Evolutionary conservation across 352 stramenopile species (phyloP).

Genomic region (Globisporangium solare): DNA sequence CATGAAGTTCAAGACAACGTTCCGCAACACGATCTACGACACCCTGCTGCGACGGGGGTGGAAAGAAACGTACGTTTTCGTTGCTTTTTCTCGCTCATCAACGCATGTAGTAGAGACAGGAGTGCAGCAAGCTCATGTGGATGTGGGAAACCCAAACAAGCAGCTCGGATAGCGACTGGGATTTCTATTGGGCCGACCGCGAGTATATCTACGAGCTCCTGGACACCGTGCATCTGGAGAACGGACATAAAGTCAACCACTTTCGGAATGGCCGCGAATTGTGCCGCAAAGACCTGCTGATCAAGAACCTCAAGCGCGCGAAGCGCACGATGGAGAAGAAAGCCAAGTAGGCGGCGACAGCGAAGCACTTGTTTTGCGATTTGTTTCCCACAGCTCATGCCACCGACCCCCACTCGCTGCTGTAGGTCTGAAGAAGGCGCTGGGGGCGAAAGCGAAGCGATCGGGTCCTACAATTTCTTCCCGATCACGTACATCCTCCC

Average conservation of each 20-base stretch:
- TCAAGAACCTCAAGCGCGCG: slow-evolving; percentile 93
- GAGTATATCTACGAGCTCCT: slow-evolving; percentile 91
- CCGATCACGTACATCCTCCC: slow-evolving; percentile 93
- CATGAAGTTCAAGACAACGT: slow-evolving; percentile 88
- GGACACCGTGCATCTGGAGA: slow-evolving; percentile 84
- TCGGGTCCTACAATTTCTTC: slow-evolving; percentile 88
- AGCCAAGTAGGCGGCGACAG: slow-evolving; percentile 36
- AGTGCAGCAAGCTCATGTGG: too few species aligned
- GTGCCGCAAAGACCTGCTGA: slow-evolving; percentile 92
- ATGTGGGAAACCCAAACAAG: too few species aligned
- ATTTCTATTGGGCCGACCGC: slow-evolving; percentile 88
- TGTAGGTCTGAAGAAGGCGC: slow-evolving; percentile 39
- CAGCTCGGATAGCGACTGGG: slow-evolving; percentile 76
- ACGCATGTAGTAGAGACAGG: not conserved
- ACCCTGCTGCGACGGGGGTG: slow-evolving; percentile 84
- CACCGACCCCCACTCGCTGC: not conserved
- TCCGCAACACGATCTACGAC: slow-evolving; percentile 92
- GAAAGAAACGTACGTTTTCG: slow-evolving; percentile 66
- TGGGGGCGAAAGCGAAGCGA: slow-evolving; percentile 15
- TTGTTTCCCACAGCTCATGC: too few species aligned
- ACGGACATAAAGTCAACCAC: slow-evolving; percentile 88
- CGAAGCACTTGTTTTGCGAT: too few species aligned
- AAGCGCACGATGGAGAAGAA: slow-evolving; percentile 83
- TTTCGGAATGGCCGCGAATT: slow-evolving; percentile 87
- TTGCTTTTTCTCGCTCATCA: not conserved